Conservation (phyloP, 441 rosid species). For the Dalechampia spathulata region DNA sequence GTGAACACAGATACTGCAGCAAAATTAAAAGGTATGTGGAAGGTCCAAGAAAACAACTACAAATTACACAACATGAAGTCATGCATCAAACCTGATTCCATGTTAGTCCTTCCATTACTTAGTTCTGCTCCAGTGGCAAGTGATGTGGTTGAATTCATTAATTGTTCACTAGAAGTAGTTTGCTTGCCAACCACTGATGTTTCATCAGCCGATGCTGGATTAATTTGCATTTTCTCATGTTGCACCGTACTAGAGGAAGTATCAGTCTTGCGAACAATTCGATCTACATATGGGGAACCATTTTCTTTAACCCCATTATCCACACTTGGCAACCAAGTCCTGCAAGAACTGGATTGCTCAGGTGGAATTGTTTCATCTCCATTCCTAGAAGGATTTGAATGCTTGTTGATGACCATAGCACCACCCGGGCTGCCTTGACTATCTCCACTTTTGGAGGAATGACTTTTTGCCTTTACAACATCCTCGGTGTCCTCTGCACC, state of each 20-base stretch:
- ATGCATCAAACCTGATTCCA: conserved; percentile 49
- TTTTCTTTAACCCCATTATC: conserved; percentile 45
- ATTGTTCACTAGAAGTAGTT: conserved; percentile 41
- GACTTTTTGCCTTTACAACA: conserved; percentile 57
- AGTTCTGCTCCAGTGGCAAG: conserved; percentile 43
- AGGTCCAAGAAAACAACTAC: conserved; percentile 3
- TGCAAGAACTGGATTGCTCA: conserved; percentile 58
- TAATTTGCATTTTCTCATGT: conserved; percentile 38
- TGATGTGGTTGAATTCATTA: conserved; percentile 30
- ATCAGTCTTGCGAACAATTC: conserved; percentile 32
- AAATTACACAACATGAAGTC: conserved; percentile 7
- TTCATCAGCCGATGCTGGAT: conserved; percentile 46
- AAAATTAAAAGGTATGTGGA: not conserved
- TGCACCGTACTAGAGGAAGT: conserved; percentile 32
- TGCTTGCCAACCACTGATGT: conserved; percentile 41
- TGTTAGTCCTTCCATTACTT: conserved; percentile 54
- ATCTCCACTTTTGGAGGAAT: conserved; percentile 40
- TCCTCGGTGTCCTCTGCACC: conserved; percentile 87
- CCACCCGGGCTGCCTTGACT: conserved; percentile 56
- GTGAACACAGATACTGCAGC: conserved; percentile 9
- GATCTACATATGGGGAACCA: conserved; percentile 41
- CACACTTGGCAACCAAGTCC: conserved; percentile 48
- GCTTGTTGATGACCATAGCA: conserved; percentile 34
- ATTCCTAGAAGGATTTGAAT: conserved; percentile 48
- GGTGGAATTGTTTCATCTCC: conserved; percentile 45